These are phyloP conservation scores for Yamadazyma mexicana DNA, from an alignment of 1,139 yeast species.

Conservation along the genomic window DNA sequence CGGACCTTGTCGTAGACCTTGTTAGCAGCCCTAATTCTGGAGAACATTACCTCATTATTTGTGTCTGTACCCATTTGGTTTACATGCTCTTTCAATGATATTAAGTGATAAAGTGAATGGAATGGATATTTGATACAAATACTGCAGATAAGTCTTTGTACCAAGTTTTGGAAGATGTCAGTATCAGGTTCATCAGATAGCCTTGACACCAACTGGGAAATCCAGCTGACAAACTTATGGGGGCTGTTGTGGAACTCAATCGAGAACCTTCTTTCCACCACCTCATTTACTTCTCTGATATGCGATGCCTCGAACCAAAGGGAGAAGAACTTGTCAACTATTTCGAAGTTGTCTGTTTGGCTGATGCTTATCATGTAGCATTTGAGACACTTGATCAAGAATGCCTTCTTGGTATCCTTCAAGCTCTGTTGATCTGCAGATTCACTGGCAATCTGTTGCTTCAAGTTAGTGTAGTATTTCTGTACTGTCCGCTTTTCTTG, in stretches of 20 bases:
- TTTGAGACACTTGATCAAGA: conserved; percentile 56
- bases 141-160: conserved; percentile 50
- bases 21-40: conserved; percentile 45
- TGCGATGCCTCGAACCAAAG: conserved; percentile 74
- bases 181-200: conserved; percentile 45
- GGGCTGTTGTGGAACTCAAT: conserved; percentile 43
- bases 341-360: conserved; percentile 52
- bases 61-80: conserved; percentile 23
- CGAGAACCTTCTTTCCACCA: conserved; percentile 31
- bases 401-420: conserved; percentile 35
- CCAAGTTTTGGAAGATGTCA: conserved; percentile 53
- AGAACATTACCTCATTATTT: conserved; percentile 33
- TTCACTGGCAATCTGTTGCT: conserved; percentile 51
- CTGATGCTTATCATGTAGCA: conserved; percentile 59
- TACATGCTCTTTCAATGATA: conserved; percentile 55
- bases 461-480: conserved; percentile 48
- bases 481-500: conserved; percentile 48
- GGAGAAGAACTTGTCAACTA: conserved; percentile 75
- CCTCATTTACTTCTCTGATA: conserved; percentile 38
- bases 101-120: conserved; percentile 70
- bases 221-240: conserved; percentile 72
- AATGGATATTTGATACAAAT: conserved; percentile 68
- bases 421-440: conserved; percentile 43
- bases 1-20: conserved; percentile 3
- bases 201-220: conserved; percentile 79